Conservation (phyloP, 805 yeast genomes). For the Candida maris region DNA sequence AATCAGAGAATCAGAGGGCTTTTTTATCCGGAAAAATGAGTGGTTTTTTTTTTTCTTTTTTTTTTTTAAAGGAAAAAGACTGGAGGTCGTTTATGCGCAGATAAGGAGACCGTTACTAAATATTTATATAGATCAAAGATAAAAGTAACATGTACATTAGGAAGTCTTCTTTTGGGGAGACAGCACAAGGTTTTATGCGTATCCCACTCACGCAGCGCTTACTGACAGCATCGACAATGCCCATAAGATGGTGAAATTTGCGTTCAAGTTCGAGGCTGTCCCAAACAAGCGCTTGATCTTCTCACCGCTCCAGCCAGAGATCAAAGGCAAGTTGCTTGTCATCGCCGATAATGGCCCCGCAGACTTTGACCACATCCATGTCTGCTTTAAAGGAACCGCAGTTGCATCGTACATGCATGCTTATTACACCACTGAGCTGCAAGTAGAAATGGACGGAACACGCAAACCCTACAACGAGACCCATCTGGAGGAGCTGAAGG, state of each 20-base stretch:
- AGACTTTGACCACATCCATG: constrained; percentile 7
- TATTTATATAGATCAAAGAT: too few relatives aligned
- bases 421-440: constrained; percentile 7
- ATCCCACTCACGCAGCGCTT: too few relatives aligned
- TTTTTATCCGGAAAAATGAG: too few relatives aligned
- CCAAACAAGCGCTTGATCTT: constrained; percentile 9
- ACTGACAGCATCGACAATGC: too few relatives aligned
- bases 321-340: constrained; percentile 12
- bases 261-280: constrained; percentile 5
- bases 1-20: too few relatives aligned
- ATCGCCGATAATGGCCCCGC: constrained; percentile 5
- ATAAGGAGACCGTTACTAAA: too few relatives aligned
- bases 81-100: too few relatives aligned
- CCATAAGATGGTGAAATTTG: constrained; percentile 11
- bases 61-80: too few relatives aligned
- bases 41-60: too few relatives aligned
- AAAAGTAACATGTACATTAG: too few relatives aligned
- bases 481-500: constrained; percentile 6
- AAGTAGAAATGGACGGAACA: constrained; percentile 14
- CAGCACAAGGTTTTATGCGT: too few relatives aligned
- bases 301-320: constrained; percentile 12
- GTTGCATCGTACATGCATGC: constrained; percentile 8
- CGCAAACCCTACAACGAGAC: constrained; percentile 4
- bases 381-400: constrained; percentile 12
- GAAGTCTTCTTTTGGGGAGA: too few relatives aligned